Base-by-base conservation (phyloP, 805 yeast species). In the Candida loeiensis region DNA sequence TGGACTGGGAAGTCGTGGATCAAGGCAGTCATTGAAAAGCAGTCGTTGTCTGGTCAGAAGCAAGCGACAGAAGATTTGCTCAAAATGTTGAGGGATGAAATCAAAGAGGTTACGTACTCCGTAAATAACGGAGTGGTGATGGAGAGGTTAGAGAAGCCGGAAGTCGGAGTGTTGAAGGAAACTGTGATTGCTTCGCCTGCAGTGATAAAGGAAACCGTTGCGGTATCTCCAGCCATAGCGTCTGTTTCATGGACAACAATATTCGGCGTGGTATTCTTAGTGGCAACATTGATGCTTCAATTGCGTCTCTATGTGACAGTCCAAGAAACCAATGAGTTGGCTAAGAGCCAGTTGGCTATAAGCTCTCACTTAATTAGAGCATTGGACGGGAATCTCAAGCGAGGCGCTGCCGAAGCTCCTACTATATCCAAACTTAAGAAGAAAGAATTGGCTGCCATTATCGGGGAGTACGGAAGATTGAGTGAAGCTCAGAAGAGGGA, bases 1-100 rank as follows among this genome's bases (percentile, higher is more conserved):
- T 85, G 95, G 95, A 62, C 80, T 1, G 85, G 82, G 6, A 81
- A 80, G 47, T 80, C 88, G 34, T 84, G 91, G 90, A 75, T 85
- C 45, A 83, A 81, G 55, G 75, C 80, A 17, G 82, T 87, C 0
- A 79, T 85, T 44, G 93, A 85, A 53, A 82, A 74, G 41, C 88
- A 86, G 39, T 71, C 89, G 2, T 75, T 80, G 47, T 78, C 79
- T 29, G 93, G 91, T 7, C 90, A 85, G 45, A 76, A 75, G 41
- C 80, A 77, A 4, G 81, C 80, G 3, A 76, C 85, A 9, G 71
- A 69, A 36, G 64, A 66, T 2, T 45, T 80, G 49, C 62, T 78
- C 6, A 66, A 61, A 8, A 78, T 74, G 39, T 47, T 83, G 30
- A 72, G 65, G 45, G 59, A 58, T 16, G 63, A 68, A 21, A 45